Evolutionary conservation across 345 rosid genomes (phyloP), one percentile per base, ranked within the genome.

Genomic region (Acer negundo): DNA sequence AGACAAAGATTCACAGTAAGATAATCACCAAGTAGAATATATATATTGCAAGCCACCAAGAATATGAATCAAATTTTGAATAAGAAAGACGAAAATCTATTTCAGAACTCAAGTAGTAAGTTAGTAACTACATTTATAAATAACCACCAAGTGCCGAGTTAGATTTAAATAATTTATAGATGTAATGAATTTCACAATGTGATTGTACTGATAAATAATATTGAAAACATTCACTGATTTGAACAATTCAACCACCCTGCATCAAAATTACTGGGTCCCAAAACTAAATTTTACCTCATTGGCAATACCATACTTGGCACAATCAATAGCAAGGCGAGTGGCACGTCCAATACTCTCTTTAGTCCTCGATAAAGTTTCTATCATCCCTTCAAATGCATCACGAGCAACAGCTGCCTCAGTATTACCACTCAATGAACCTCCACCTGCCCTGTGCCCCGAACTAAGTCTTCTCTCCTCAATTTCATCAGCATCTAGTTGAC

Each of bases 311-410:
- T 88, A 89, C 86, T 94, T 94, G 78, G 98, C 97, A 89, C 99
- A 96, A 73, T 91, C 94, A 77, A 96, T 89, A 67, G 98, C 99
- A 82, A 84, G 94, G 72, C 99, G 97, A 53, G 98, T 92, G 47
- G 98, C 98, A 70, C 98, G 98, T 73, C 97, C 96, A 35, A 96
- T 94, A 83, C 98, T 96, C 81, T 96, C 99, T 84, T 91, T 94
- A 38, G 97, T 94, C 88, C 99, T 90, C 13, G 97, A 94, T 69
- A 96, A 88, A 72, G 98, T 96, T 93, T 92, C 99, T 80, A 94
- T 86, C 99, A 96, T 96, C 77, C 98, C 99, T 86, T 96, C 99
- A 85, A 96, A 92, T 75, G 98, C 90, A 86, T 96, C 99, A 69
- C 97, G 92, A 67, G 98, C 89, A 81, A 94, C 97, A 73, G 95